Evolutionary conservation across 169 alveolate genomes (phyloP).

Genomic region (Plasmodium knowlesi): DNA sequence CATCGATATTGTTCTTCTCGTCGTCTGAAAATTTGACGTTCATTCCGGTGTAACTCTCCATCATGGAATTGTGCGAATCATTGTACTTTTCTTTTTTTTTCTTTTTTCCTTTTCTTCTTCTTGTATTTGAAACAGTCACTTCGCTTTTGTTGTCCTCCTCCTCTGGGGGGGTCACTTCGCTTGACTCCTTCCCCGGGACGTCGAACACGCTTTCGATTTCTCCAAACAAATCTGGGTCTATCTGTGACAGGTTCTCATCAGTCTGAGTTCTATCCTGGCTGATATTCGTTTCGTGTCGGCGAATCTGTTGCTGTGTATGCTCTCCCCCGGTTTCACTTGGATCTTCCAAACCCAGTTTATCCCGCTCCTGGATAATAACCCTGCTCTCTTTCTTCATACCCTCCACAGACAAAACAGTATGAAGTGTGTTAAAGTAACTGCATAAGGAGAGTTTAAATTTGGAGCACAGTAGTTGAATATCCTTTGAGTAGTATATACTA

Average conservation of each 20-base stretch:
- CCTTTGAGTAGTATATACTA: conserved; percentile 22
- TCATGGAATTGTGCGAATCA: neutral
- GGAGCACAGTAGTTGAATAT: conserved; percentile 4
- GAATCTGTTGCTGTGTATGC: neutral
- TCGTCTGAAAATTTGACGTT: conserved; percentile 15
- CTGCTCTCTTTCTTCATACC: neutral
- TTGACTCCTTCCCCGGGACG: neutral
- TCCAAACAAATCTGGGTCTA: neutral
- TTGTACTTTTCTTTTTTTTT: neutral
- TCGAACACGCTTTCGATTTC: neutral
- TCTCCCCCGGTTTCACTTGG: neutral
- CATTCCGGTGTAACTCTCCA: neutral
- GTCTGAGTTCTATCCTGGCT: neutral
- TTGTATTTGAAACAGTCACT: neutral
- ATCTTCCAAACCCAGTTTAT: neutral
- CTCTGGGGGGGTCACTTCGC: neutral
- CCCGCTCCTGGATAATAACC: neutral
- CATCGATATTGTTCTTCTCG: conserved; percentile 4
- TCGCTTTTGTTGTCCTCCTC: neutral
- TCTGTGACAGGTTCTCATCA: neutral
- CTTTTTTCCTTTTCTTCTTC: neutral
- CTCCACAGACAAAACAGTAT: conserved; percentile 18
- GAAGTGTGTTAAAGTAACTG: conserved; percentile 32
- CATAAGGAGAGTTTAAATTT: neutral
- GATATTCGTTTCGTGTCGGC: neutral